Evolutionary conservation across 192 early-diverging fungal genomes (phyloP).

Genomic region (Thamnidium elegans): DNA sequence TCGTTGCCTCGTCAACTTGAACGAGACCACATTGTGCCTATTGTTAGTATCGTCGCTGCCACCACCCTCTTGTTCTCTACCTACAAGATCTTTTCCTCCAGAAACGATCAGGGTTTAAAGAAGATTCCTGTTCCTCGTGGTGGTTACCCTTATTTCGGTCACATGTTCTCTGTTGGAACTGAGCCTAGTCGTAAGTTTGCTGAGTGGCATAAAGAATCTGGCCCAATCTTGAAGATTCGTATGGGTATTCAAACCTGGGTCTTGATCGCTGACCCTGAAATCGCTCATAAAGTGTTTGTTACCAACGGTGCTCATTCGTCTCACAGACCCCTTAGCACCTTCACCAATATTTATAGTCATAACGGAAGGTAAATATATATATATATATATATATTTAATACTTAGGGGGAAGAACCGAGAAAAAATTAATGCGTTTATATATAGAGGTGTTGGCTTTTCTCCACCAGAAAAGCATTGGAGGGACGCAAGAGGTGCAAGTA

Average conservation of each 20-base stretch:
- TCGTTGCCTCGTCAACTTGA: no score
- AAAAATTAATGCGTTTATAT: no score
- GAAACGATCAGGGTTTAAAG: neutral
- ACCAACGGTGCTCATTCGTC: slow-evolving; percentile 2
- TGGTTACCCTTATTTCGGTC: neutral
- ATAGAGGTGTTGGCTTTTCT: no score
- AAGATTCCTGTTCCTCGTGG: neutral
- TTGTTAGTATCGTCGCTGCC: neutral
- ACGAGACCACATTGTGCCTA: neutral
- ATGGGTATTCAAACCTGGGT: slow-evolving; percentile 12
- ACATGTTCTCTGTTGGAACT: neutral
- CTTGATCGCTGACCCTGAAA: slow-evolving; percentile 3
- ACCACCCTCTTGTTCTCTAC: neutral
- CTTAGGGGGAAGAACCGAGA: no score
- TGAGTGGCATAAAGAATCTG: slow-evolving; percentile 1
- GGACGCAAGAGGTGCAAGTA: no score
- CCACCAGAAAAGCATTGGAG: no score
- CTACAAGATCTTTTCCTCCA: neutral
- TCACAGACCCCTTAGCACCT: neutral
- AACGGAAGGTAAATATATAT: no score
- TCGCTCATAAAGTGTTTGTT: slow-evolving; percentile 19
- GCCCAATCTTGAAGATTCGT: neutral
- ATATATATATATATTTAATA: no score
- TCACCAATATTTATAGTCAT: neutral
- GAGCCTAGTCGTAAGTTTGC: neutral